Percentiles rank a stretch among this genome's conserved stretches.
These are phyloP conservation scores for Neophaeococcomyces mojaviensis DNA, from an alignment of 2,329 filamentous ascomycete species.

Conservation along the genomic window DNA sequence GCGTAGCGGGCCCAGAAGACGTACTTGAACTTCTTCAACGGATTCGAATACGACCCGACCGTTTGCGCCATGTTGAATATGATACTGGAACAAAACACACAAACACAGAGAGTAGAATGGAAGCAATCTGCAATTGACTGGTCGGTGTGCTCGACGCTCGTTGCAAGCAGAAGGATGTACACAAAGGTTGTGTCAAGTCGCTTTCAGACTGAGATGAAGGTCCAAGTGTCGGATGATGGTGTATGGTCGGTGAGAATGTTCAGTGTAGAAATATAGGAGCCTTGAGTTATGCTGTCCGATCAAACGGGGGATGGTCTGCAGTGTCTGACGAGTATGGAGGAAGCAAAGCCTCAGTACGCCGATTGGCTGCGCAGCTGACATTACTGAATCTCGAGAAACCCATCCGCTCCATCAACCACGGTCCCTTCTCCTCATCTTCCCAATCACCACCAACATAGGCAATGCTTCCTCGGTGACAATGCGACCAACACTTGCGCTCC, in stretches of 20 bases:
- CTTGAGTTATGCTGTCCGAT: too few relatives aligned
- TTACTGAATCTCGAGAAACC: background rate
- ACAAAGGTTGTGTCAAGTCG: too few relatives aligned
- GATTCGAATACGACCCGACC: constrained; percentile 91
- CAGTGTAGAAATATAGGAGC: background rate
- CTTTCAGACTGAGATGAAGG: too few relatives aligned
- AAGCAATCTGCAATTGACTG: too few relatives aligned
- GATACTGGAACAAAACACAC: too few relatives aligned
- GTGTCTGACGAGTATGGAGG: background rate
- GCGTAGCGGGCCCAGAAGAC: constrained; percentile 17
- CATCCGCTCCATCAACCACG: background rate
- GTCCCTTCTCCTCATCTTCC: background rate
- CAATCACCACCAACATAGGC: background rate
- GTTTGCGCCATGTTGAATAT: constrained; percentile 61
- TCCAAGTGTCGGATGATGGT: too few relatives aligned
- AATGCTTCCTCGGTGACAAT: constrained; percentile 36
- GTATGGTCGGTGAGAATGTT: background rate
- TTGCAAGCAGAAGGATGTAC: too few relatives aligned
- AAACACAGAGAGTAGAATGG: too few relatives aligned
- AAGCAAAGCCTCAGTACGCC: background rate
- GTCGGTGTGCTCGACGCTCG: too few relatives aligned
- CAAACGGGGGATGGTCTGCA: background rate
- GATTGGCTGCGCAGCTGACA: constrained; percentile 4
- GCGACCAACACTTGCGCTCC: constrained; percentile 60
- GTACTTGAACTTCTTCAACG: constrained; percentile 99